Percentiles rank a stretch among this genome's conserved stretches.
phyloP scores from a whole-genome alignment of 116 monocot genomes.

The Trichopus zeylanicus region DNA sequence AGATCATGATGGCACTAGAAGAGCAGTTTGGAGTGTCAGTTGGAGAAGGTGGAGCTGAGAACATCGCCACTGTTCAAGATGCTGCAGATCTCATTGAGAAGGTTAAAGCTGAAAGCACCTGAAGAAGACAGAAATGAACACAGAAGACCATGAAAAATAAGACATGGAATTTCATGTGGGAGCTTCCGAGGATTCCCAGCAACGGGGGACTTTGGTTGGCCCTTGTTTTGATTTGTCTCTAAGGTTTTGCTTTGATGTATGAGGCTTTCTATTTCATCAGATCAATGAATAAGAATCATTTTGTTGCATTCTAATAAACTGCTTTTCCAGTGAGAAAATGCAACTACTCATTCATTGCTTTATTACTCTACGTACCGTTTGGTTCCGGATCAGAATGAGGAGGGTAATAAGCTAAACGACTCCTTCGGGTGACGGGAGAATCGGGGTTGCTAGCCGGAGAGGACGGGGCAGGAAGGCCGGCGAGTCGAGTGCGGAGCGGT shows the following conservation, averaged over 20 bases:
- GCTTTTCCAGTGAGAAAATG: no score
- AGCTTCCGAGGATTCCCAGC: not conserved
- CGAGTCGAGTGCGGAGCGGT: slow-evolving; percentile 4
- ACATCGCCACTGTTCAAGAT: slow-evolving; percentile 2
- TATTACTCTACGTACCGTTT: no score
- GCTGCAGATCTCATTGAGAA: slow-evolving; percentile 6
- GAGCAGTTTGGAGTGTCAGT: slow-evolving; percentile 1
- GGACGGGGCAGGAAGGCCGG: slow-evolving; percentile 4
- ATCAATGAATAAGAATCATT: no score
- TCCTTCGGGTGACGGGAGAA: slow-evolving; percentile 24
- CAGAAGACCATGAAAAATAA: not conserved
- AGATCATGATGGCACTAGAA: slow-evolving; percentile 21
- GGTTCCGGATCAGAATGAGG: no score
- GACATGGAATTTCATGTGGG: not conserved
- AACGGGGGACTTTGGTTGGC: not conserved
- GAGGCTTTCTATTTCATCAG: no score
- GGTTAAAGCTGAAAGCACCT: not conserved
- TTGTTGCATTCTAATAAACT: no score
- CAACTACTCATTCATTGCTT: no score
- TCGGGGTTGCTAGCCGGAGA: slow-evolving; percentile 21
- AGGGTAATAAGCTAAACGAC: no score
- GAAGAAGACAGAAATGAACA: no score
- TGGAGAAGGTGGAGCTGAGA: slow-evolving; percentile 1
- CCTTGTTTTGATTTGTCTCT: not conserved
- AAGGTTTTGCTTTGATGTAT: not conserved